These are phyloP conservation scores for Westerdykella aurantiaca DNA, from an alignment of 2,329 filamentous ascomycete species.

Conservation along the genomic window DNA sequence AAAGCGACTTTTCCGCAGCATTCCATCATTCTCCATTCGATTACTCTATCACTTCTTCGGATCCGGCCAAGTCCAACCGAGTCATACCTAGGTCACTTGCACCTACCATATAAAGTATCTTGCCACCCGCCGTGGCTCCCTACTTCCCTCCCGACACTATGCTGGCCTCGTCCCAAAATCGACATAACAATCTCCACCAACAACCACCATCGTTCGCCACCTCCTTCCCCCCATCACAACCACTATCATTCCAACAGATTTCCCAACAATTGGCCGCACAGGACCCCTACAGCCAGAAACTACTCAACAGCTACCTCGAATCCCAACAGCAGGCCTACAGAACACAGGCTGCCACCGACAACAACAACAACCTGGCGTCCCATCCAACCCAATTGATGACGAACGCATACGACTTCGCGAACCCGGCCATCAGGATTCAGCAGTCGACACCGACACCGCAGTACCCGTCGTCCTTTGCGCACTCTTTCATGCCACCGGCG, in stretches of 20 bases:
- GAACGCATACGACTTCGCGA: slow-evolving; percentile 28
- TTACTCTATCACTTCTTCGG: slow-evolving; percentile 30
- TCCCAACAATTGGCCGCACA: slow-evolving; percentile 23
- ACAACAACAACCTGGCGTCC: slow-evolving; percentile 6
- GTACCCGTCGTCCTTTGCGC: slow-evolving; percentile 20
- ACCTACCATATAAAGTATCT: slow-evolving; percentile 32
- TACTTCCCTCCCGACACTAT: slow-evolving; percentile 29
- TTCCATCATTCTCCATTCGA: slow-evolving; percentile 30
- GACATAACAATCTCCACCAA: slow-evolving; percentile 31
- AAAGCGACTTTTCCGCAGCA: neutral
- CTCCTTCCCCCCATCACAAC: slow-evolving; percentile 17
- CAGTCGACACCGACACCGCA: slow-evolving; percentile 38
- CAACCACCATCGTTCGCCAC: slow-evolving; percentile 9
- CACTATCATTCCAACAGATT: slow-evolving; percentile 24
- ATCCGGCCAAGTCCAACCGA: slow-evolving; percentile 23
- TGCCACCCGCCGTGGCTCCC: slow-evolving; percentile 32
- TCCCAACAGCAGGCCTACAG: slow-evolving; percentile 24
- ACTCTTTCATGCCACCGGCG: slow-evolving; percentile 27
- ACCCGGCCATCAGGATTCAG: slow-evolving; percentile 37
- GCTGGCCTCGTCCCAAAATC: slow-evolving; percentile 31
- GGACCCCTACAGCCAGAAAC: slow-evolving; percentile 28
- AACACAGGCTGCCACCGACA: slow-evolving; percentile 5
- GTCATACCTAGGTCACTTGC: slow-evolving; percentile 23
- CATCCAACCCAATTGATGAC: slow-evolving; percentile 29
- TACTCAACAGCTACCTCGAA: slow-evolving; percentile 35